Percentiles rank a stretch among this genome's conserved stretches.
Evolutionary conservation across 192 early-diverging fungal species (phyloP).

Genomic region (Phycomyces nitens): DNA sequence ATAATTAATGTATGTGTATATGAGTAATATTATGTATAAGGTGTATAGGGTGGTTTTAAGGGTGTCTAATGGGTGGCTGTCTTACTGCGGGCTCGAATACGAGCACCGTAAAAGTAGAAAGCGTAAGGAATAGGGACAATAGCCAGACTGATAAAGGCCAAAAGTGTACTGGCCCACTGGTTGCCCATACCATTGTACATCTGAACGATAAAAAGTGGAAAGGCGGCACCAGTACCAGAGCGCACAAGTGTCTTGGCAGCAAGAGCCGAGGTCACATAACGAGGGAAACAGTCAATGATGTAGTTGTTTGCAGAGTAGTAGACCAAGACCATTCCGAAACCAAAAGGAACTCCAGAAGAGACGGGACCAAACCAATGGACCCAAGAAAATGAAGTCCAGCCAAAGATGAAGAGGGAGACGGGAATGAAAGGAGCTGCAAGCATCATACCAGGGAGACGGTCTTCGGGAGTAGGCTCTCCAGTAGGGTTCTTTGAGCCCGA

Average conservation of each 20-base stretch:
- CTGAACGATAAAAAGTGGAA: constrained; percentile 28
- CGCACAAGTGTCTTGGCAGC: constrained; percentile 27
- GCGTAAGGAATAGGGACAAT: constrained; percentile 31
- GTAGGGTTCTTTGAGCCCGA: background rate
- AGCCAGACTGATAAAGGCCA: constrained; percentile 28
- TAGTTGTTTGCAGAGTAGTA: constrained; percentile 31
- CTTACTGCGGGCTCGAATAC: constrained; percentile 22
- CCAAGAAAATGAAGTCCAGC: constrained; percentile 31
- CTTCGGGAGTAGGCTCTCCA: constrained; percentile 13
- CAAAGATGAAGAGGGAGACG: constrained; percentile 32
- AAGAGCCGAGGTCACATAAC: constrained; percentile 26
- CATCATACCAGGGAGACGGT: constrained; percentile 30
- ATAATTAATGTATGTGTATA: too few species aligned
- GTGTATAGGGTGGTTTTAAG: background rate
- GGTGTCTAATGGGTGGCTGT: constrained; percentile 13
- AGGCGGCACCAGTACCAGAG: constrained; percentile 23
- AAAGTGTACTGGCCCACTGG: constrained; percentile 28
- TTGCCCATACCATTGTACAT: constrained; percentile 28
- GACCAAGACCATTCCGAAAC: constrained; percentile 28
- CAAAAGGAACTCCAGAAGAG: constrained; percentile 24
- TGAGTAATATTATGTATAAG: too few species aligned
- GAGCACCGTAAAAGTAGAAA: constrained; percentile 22
- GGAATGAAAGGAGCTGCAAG: constrained; percentile 27
- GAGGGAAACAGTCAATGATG: constrained; percentile 28
- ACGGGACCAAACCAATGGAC: constrained; percentile 25